Evolutionary conservation across 352 stramenopile genomes (phyloP).

Genomic region (Salisapilia sapeloensis): DNA sequence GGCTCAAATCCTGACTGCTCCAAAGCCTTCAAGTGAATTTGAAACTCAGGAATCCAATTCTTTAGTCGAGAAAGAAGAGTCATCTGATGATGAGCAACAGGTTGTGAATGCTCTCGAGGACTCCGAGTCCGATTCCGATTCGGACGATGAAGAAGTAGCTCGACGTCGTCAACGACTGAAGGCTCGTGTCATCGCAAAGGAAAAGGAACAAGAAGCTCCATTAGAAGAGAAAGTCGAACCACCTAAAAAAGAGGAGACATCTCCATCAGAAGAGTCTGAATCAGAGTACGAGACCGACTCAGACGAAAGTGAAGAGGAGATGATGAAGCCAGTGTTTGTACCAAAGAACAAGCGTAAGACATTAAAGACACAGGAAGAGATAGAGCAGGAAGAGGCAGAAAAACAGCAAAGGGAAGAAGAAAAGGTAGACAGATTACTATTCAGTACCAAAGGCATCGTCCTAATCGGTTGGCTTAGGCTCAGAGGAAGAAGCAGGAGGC

Average conservation of each 20-base stretch:
- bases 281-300: slow-evolving; percentile 77
- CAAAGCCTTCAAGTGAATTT: slow-evolving; percentile 43
- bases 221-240: slow-evolving; percentile 2
- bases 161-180: slow-evolving; percentile 36
- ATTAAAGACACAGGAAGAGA: slow-evolving; percentile 61
- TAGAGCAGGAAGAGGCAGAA: slow-evolving; percentile 55
- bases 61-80: not conserved
- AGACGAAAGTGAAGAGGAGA: slow-evolving; percentile 52
- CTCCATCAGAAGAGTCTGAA: slow-evolving; percentile 21
- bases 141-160: slow-evolving; percentile 48
- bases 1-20: slow-evolving; percentile 5
- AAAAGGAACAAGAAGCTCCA: slow-evolving; percentile 8
- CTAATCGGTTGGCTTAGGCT: slow-evolving; percentile 4
- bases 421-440: slow-evolving; percentile 11
- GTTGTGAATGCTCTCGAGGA: slow-evolving; percentile 39
- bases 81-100: slow-evolving; percentile 8
- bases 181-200: slow-evolving; percentile 28
- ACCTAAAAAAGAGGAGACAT: slow-evolving; percentile 9
- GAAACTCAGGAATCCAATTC: slow-evolving; percentile 10
- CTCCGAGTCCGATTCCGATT: slow-evolving; percentile 37
- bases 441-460: not conserved
- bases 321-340: slow-evolving; percentile 87
- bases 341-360: slow-evolving; percentile 80
- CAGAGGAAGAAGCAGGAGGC: slow-evolving; percentile 49
- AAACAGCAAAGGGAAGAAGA: slow-evolving; percentile 29